These are phyloP conservation scores for Teunomyces funiuensis DNA, from an alignment of 805 yeast genomes.

Conservation along the genomic window DNA sequence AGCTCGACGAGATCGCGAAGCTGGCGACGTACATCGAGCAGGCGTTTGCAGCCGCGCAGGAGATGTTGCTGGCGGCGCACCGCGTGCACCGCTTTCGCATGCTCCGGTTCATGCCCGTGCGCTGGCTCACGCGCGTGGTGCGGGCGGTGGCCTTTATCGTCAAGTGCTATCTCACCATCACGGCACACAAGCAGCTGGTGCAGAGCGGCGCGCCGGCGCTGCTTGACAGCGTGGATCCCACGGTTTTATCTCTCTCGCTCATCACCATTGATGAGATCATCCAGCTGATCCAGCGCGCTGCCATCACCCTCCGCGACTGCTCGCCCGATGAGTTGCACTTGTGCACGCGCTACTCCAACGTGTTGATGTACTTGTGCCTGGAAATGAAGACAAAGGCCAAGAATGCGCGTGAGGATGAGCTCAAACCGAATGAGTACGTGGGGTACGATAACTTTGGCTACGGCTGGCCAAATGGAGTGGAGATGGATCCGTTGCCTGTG, in stretches of 20 bases:
- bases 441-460: background rate
- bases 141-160: constrained; percentile 89
- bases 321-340: constrained; percentile 88
- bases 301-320: constrained; percentile 73
- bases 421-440: too few species aligned
- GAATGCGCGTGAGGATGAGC: too few species aligned
- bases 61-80: constrained; percentile 67
- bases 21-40: constrained; percentile 76
- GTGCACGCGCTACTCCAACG: constrained; percentile 76
- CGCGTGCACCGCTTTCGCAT: constrained; percentile 64
- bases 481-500: constrained; percentile 4
- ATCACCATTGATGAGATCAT: constrained; percentile 73
- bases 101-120: constrained; percentile 80
- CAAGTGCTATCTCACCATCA: constrained; percentile 72
- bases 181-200: constrained; percentile 39
- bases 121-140: constrained; percentile 86
- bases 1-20: constrained; percentile 67
- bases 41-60: constrained; percentile 84
- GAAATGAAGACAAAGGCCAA: constrained; percentile 60
- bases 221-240: constrained; percentile 40
- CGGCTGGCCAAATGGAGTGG: background rate
- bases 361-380: constrained; percentile 70
- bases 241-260: constrained; percentile 57
- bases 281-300: constrained; percentile 65
- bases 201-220: constrained; percentile 14